A percentile compares a stretch with the other conserved stretches of the same genome.
phyloP scores from a whole-genome alignment of 1,284 basidiomycete species.

The Coniophora puteana region DNA sequence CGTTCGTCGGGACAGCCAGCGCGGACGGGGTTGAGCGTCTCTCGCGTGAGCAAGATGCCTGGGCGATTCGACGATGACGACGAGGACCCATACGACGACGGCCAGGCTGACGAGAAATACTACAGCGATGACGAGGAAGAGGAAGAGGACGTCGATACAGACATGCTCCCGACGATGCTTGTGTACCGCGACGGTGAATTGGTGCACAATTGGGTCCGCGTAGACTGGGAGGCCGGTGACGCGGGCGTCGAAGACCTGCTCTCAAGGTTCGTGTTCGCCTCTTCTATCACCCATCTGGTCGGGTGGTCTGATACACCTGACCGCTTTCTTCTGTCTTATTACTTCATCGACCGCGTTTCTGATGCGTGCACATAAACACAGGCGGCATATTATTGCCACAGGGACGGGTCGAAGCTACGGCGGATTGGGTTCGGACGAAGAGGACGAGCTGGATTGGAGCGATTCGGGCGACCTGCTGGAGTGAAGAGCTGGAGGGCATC shows the following conservation, averaged over 20 bases:
- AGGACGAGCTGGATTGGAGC: conserved; percentile 31
- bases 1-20: conserved; percentile 14
- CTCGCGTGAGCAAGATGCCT: too few relatives aligned
- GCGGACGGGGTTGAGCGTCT: too few relatives aligned
- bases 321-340: background rate
- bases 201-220: conserved; percentile 78
- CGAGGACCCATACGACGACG: conserved; percentile 42
- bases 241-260: conserved; percentile 68
- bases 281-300: background rate
- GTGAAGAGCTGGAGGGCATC: too few relatives aligned
- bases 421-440: conserved; percentile 31
- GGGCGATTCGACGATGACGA: conserved; percentile 35
- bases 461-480: too few relatives aligned
- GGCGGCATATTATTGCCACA: conserved; percentile 27
- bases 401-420: conserved; percentile 20
- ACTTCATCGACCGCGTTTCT: background rate
- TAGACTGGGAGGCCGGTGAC: conserved; percentile 77
- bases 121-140: conserved; percentile 35
- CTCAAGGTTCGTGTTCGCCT: conserved; percentile 42
- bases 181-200: conserved; percentile 82
- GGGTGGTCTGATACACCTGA: background rate
- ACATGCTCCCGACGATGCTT: conserved; percentile 80
- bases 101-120: conserved; percentile 26
- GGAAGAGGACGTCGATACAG: conserved; percentile 60
- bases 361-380: conserved; percentile 2